Evolutionary conservation across 148 eudicot species (phyloP).

Genomic region (Diospyros lotus): DNA sequence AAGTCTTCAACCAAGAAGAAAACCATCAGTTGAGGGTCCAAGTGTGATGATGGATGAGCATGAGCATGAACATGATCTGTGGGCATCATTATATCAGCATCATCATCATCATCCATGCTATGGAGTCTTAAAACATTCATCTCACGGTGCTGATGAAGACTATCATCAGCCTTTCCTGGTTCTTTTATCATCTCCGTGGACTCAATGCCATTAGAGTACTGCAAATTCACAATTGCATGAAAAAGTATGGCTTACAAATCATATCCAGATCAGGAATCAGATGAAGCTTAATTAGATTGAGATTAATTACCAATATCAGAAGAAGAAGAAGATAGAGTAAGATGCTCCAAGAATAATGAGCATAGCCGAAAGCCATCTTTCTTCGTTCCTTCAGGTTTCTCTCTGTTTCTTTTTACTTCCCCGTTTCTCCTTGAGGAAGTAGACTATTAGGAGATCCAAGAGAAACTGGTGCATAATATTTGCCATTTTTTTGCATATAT

Average conservation of each 20-base stretch:
- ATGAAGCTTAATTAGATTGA: background rate
- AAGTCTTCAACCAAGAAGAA: conserved; percentile 47
- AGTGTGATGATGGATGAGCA: conserved; percentile 13
- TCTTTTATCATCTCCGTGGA: background rate
- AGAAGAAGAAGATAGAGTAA: conserved; percentile 17
- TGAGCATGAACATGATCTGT: background rate
- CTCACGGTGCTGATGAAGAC: background rate
- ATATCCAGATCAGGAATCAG: background rate
- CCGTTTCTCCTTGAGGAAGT: too few species aligned
- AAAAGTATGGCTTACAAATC: background rate
- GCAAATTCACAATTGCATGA: background rate
- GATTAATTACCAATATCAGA: conserved; percentile 19
- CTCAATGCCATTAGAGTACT: background rate
- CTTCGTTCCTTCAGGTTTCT: conserved; percentile 8
- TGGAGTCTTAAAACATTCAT: conserved; percentile 8
- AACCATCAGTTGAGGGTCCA: conserved; percentile 32
- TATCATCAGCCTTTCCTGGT: too few species aligned
- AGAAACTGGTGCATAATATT: background rate
- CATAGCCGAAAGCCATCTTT: conserved; percentile 13
- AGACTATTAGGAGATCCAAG: too few species aligned
- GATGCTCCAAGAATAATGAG: conserved; percentile 11
- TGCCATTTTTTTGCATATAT: too few species aligned
- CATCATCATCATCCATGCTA: conserved; percentile 10
- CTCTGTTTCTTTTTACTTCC: background rate
- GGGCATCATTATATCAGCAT: background rate